Conservation (phyloP, 192 early-diverging fungal species). For the Globomyces pollinis-pini region DNA sequence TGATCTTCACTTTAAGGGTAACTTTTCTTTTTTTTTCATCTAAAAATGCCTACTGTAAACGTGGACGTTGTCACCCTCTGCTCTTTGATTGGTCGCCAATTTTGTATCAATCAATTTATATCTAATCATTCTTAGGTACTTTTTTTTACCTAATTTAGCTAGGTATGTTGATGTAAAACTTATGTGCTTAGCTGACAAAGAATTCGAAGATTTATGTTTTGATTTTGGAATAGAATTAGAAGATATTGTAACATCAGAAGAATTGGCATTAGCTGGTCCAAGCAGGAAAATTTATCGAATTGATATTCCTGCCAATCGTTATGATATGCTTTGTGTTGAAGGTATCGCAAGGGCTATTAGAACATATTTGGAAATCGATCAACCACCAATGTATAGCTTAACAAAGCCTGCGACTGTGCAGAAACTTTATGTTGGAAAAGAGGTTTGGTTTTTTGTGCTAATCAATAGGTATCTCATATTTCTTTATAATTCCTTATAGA, state of each 20-base stretch:
- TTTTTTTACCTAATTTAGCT: not conserved
- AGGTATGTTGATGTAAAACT: conserved; percentile 1
- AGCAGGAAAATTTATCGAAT: conserved; percentile 85
- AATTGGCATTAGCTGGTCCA: conserved; percentile 28
- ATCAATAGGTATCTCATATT: too few species aligned
- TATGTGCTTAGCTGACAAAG: conserved; percentile 59
- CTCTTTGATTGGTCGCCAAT: conserved; percentile 68
- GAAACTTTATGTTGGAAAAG: conserved; percentile 60
- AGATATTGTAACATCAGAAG: conserved; percentile 65
- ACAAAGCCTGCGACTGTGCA: conserved; percentile 54
- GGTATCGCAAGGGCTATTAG: conserved; percentile 85
- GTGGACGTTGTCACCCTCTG: conserved; percentile 86
- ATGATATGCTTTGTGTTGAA: conserved; percentile 95
- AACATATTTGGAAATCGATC: conserved; percentile 68
- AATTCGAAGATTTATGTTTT: conserved; percentile 98
- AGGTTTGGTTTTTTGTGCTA: conserved; percentile 35
- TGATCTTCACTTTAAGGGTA: too few species aligned
- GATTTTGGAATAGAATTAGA: conserved; percentile 98
- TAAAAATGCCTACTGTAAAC: conserved; percentile 88
- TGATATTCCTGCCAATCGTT: conserved; percentile 96
- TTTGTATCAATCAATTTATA: conserved; percentile 50
- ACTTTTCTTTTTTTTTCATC: not conserved
- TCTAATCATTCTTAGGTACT: too few species aligned
- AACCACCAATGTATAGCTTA: conserved; percentile 60
- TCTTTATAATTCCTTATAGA: too few species aligned